Conservation (phyloP, 2,329 filamentous ascomycete species). For the Neonectria coccinea region DNA sequence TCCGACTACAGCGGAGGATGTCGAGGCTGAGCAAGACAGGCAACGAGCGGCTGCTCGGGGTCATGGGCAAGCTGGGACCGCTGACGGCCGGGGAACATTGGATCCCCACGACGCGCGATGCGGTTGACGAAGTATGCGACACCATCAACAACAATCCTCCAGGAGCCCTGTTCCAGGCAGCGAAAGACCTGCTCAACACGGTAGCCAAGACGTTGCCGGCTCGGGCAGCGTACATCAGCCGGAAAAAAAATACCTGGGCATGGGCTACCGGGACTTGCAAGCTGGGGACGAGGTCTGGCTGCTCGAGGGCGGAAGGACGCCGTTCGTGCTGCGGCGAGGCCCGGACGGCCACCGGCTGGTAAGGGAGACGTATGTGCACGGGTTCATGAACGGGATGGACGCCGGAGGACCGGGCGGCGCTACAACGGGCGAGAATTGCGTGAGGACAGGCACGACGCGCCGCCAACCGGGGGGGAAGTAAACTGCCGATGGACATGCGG, state of each 20-base stretch:
- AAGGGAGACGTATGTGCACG: constrained; percentile 18
- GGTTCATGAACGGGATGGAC: constrained; percentile 21
- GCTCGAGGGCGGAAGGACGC: constrained; percentile 21
- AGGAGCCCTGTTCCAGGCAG: neutral
- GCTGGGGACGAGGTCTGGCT: constrained; percentile 12
- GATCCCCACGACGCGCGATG: constrained; percentile 13
- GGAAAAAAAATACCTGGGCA: constrained; percentile 11
- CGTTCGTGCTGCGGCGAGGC: constrained; percentile 13
- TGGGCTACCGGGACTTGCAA: neutral
- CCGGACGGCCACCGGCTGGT: constrained; percentile 8
- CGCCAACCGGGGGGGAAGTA: constrained; percentile 6
- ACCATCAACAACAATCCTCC: neutral
- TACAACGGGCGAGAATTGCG: constrained; percentile 23
- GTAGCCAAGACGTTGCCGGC: constrained; percentile 10
- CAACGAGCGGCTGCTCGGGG: neutral
- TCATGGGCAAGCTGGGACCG: neutral
- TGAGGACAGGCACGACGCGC: constrained; percentile 6
- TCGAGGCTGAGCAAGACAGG: neutral
- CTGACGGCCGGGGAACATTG: constrained; percentile 1
- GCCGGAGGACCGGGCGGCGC: constrained; percentile 22
- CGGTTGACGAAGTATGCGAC: neutral
- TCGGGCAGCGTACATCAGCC: constrained; percentile 13
- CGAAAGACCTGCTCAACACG: neutral
- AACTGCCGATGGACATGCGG: constrained; percentile 19
- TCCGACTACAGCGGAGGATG: constrained; percentile 12